Evolutionary conservation across 2,329 filamentous ascomycete species (phyloP).

Genomic region (Penicillium sp.): DNA sequence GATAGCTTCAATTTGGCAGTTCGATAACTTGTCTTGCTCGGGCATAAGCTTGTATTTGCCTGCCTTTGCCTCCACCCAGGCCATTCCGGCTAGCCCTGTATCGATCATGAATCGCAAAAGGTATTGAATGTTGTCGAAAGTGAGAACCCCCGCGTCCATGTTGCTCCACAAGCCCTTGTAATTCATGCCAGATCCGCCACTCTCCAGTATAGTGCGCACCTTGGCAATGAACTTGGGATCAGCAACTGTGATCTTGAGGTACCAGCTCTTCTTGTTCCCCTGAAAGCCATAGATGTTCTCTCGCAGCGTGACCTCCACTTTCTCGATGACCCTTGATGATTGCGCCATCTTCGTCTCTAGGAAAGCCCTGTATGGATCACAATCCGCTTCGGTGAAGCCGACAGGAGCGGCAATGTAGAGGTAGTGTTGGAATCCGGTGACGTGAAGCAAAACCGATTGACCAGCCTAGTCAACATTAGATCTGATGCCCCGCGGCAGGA

Average conservation of each 20-base stretch:
- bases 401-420: conserved; percentile 89
- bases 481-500: background rate
- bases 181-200: conserved; percentile 66
- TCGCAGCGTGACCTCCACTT: conserved; percentile 76
- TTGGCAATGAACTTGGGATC: conserved; percentile 82
- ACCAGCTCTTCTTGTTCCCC: conserved; percentile 87
- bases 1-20: conserved; percentile 92
- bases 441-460: conserved; percentile 91
- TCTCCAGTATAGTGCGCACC: conserved; percentile 74
- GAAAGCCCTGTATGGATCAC: conserved; percentile 73
- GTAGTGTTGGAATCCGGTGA: conserved; percentile 95
- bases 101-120: conserved; percentile 97
- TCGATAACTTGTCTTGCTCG: conserved; percentile 72
- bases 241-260: conserved; percentile 88
- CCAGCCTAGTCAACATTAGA: conserved; percentile 54
- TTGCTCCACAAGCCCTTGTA: conserved; percentile 88
- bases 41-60: conserved; percentile 71
- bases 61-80: conserved; percentile 86
- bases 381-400: conserved; percentile 76
- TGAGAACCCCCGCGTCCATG: conserved; percentile 71
- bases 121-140: conserved; percentile 96
- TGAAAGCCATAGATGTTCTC: conserved; percentile 95
- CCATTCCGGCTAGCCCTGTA: conserved; percentile 91
- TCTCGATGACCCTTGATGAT: conserved; percentile 72
- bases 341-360: conserved; percentile 78